Percentiles rank a stretch among this genome's conserved stretches.
Conservation (phyloP, 129 eudicot species). For the Centaurea solstitialis region DNA sequence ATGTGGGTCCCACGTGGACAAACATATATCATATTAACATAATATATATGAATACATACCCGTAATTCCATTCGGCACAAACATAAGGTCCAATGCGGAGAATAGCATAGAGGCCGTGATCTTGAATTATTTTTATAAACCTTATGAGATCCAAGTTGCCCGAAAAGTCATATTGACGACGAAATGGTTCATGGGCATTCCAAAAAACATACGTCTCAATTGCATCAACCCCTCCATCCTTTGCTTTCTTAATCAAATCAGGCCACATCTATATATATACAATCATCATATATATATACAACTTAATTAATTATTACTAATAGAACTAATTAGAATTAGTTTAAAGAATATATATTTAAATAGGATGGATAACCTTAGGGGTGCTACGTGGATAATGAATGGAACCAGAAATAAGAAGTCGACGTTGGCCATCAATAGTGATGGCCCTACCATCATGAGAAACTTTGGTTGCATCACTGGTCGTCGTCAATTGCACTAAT, state of each 20-base stretch:
- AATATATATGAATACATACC: too few species aligned
- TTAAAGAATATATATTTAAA: neutral
- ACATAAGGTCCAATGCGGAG: slow-evolving; percentile 84
- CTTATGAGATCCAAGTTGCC: slow-evolving; percentile 62
- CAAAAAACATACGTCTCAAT: slow-evolving; percentile 72
- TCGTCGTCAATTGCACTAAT: neutral
- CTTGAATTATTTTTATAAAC: slow-evolving; percentile 60
- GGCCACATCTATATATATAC: slow-evolving; percentile 77
- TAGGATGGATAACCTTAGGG: slow-evolving; percentile 46
- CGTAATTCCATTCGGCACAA: slow-evolving; percentile 87
- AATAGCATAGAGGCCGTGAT: slow-evolving; percentile 49
- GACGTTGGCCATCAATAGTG: slow-evolving; percentile 49
- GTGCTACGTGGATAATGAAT: slow-evolving; percentile 73
- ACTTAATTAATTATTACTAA: neutral
- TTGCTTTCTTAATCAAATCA: slow-evolving; percentile 65
- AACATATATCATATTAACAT: too few species aligned
- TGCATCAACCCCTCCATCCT: slow-evolving; percentile 63
- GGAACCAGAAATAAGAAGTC: slow-evolving; percentile 47
- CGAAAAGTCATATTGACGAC: slow-evolving; percentile 57
- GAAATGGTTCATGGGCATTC: slow-evolving; percentile 70
- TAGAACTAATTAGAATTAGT: neutral
- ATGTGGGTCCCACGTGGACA: too few species aligned
- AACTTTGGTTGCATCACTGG: slow-evolving; percentile 33
- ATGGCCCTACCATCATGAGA: slow-evolving; percentile 63
- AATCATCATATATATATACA: too few species aligned